Conservation (phyloP, 129 eudicot genomes). For the Kitagawia praeruptora region DNA sequence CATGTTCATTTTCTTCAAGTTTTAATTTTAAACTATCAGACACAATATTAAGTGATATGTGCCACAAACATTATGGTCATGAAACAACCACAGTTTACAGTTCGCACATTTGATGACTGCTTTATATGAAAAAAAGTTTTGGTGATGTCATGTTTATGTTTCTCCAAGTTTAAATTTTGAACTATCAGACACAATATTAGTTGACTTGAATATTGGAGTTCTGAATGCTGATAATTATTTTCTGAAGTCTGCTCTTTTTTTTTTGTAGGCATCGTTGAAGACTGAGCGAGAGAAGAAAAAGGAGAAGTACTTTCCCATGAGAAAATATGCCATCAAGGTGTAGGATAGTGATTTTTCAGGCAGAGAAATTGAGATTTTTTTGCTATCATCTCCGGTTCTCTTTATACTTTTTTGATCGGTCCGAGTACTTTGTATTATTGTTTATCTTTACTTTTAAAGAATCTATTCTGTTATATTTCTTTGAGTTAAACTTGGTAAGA, state of each 20-base stretch:
- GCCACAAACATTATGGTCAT: not conserved
- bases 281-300: conserved; percentile 52
- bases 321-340: conserved; percentile 23
- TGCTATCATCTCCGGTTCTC: not conserved
- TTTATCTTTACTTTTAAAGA: not conserved
- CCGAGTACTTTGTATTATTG: not conserved
- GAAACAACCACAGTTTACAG: not conserved
- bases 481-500: not conserved
- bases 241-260: not conserved
- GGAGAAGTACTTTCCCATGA: conserved; percentile 46
- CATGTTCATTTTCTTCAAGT: not conserved
- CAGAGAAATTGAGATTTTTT: not conserved
- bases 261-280: conserved; percentile 41
- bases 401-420: not conserved
- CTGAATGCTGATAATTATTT: not conserved
- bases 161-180: not conserved
- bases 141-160: not conserved
- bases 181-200: not conserved
- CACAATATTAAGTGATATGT: not conserved
- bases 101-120: not conserved
- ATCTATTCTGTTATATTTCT: not conserved
- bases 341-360: not conserved
- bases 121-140: not conserved
- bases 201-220: not conserved
- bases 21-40: not conserved